Evolutionary conservation across 768 basidiomycete genomes (phyloP).

Genomic region (Kwoniella heveanensis): DNA sequence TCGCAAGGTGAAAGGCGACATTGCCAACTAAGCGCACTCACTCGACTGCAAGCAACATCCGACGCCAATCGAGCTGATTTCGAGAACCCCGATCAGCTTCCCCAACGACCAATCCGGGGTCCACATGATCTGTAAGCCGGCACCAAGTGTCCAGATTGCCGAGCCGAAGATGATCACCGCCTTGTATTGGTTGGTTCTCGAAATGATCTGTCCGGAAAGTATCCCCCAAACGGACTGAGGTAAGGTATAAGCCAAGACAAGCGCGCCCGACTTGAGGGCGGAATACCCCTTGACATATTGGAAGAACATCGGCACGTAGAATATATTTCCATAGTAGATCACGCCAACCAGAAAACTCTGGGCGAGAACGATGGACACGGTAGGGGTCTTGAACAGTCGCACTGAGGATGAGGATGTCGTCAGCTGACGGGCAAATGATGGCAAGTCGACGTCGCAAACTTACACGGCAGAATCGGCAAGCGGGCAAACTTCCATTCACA

Average conservation of each 20-base stretch:
- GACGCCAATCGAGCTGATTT: slow-evolving; percentile 45
- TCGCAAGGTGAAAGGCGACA: background rate
- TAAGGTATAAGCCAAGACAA: slow-evolving; percentile 47
- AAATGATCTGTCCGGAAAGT: slow-evolving; percentile 36
- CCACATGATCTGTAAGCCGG: slow-evolving; percentile 43
- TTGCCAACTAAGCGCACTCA: slow-evolving; percentile 12
- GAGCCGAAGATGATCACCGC: slow-evolving; percentile 44
- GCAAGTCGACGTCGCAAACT: too few species aligned
- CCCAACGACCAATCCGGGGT: slow-evolving; percentile 17
- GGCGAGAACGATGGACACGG: slow-evolving; percentile 30
- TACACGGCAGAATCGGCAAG: slow-evolving; percentile 44
- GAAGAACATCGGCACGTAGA: slow-evolving; percentile 44
- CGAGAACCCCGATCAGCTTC: slow-evolving; percentile 34
- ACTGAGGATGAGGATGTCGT: too few species aligned
- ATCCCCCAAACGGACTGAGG: slow-evolving; percentile 37
- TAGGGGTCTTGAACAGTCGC: slow-evolving; percentile 36
- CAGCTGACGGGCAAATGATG: too few species aligned
- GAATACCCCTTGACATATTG: slow-evolving; percentile 45
- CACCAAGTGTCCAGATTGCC: slow-evolving; percentile 37
- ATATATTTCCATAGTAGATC: slow-evolving; percentile 51
- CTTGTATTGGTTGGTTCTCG: slow-evolving; percentile 45
- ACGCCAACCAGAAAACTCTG: slow-evolving; percentile 51
- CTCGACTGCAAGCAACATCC: slow-evolving; percentile 46
- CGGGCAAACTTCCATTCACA: slow-evolving; percentile 28
- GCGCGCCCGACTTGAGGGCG: slow-evolving; percentile 40